phyloP scores from a whole-genome alignment of 257 asterid species.

The Cruciata laevipes region DNA sequence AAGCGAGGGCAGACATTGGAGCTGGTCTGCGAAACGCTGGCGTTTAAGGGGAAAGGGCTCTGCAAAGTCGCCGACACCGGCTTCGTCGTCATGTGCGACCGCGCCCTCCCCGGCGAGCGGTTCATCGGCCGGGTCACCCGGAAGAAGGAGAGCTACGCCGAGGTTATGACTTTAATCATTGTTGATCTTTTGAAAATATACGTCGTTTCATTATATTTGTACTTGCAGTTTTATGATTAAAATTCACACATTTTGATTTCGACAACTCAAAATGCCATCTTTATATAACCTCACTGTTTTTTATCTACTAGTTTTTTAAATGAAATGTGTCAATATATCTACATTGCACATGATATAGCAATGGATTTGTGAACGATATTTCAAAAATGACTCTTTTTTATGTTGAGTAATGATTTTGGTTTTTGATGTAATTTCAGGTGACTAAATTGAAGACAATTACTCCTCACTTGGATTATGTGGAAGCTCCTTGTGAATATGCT shows the following conservation, averaged over 20 bases:
- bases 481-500: constrained; percentile 90
- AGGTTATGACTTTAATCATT: constrained; percentile 37
- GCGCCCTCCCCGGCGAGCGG: constrained; percentile 87
- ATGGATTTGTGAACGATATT: too few species aligned
- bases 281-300: too few species aligned
- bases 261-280: not conserved
- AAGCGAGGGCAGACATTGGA: constrained; percentile 85
- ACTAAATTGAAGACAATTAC: constrained; percentile 65
- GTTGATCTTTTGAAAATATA: not conserved
- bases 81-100: constrained; percentile 77
- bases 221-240: not conserved
- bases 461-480: constrained; percentile 69
- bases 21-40: constrained; percentile 78
- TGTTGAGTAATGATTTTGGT: constrained; percentile 12
- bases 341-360: too few species aligned
- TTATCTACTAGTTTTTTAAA: not conserved
- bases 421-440: constrained; percentile 41
- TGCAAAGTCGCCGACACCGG: constrained; percentile 83
- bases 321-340: too few species aligned
- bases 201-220: too few species aligned
- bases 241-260: not conserved
- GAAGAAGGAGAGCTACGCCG: constrained; percentile 71
- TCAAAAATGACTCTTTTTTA: not conserved
- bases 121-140: constrained; percentile 80
- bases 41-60: constrained; percentile 83